Evolutionary conservation across 805 yeast species (phyloP), one percentile per base, ranked within the genome.

Genomic region (Candida hungchunana): DNA sequence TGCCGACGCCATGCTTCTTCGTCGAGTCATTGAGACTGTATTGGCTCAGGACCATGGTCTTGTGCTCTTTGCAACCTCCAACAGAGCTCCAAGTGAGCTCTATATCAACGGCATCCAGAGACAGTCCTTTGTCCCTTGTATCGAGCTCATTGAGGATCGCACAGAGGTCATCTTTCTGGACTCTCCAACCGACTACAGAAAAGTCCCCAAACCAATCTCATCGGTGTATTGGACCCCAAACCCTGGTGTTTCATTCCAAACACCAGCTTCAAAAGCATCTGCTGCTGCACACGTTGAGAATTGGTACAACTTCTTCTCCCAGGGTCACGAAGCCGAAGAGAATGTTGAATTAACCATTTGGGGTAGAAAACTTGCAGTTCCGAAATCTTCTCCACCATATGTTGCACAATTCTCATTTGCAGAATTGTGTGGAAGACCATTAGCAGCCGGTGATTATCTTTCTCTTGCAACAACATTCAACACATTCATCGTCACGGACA

Each of bases 1-100:
- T 20, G 98, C 97, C 0, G 98, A 93, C 60, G 98, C 98, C 2
- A 93, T 93, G 97, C 69, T 93, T 22, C 67, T 93, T 28, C 75
- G 98, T 44, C 69, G 96, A 33, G 64, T 89, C 26, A 54, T 86
- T 26, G 74, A 77, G 50, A 60, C 77, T 25, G 67, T 85, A n/a
- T 62, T 89, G 38, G 73, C 82, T 30, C 75, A 79, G 1, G 75
- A 80, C 34, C 82, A 82, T 52, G 97, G 97, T 1, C 79, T 89
- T 16, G 79, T 89, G 2, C 63, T 93, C 8, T 89, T 93, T 66
- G 89, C 96, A 18, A 93, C 98, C 2, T 87, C 96, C 7, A 93
- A 93, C 60, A 76, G 98, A 50, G 89, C 89, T 1, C 98, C 98
- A 0, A 93, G 84, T 58, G 96, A 88, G 45, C 68, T 93, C 37